phyloP scores from a whole-genome alignment of 306 rosid species.

The Cucumis hystrix region DNA sequence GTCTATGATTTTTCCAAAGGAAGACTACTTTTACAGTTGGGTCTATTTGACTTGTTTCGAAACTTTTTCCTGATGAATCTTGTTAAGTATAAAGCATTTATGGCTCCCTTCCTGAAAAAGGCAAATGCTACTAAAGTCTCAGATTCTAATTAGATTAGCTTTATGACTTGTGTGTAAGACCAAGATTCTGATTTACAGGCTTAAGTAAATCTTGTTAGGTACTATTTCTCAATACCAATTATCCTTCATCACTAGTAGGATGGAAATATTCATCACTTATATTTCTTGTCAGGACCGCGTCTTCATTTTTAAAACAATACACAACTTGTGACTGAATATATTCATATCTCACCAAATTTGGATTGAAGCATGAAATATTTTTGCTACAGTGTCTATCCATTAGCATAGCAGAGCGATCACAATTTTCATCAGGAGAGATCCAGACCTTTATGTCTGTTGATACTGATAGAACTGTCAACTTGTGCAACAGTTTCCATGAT shows the following conservation, averaged over 20 bases:
- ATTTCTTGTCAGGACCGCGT: background rate
- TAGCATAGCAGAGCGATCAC: constrained; percentile 75
- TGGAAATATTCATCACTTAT: background rate
- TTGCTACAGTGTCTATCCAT: constrained; percentile 47
- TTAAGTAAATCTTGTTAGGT: background rate
- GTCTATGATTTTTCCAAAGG: background rate
- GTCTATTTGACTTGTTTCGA: background rate
- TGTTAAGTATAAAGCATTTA: background rate
- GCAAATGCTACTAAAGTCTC: background rate
- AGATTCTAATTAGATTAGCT: background rate
- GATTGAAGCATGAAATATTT: constrained; percentile 1
- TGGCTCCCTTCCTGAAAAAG: background rate
- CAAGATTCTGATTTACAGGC: background rate
- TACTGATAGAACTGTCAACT: constrained; percentile 82
- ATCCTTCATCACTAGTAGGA: background rate
- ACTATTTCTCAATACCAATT: background rate
- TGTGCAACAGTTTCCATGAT: constrained; percentile 84
- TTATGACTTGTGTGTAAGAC: background rate
- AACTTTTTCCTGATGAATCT: background rate
- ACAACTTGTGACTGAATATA: background rate
- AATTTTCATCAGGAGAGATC: constrained; percentile 81
- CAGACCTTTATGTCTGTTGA: constrained; percentile 96
- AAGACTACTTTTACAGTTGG: background rate
- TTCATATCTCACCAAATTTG: background rate
- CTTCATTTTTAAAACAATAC: background rate